A percentile compares a stretch with the other conserved stretches of the same genome.
Conservation (phyloP, 2,329 filamentous ascomycete genomes). For the Calonectria crousiana region DNA sequence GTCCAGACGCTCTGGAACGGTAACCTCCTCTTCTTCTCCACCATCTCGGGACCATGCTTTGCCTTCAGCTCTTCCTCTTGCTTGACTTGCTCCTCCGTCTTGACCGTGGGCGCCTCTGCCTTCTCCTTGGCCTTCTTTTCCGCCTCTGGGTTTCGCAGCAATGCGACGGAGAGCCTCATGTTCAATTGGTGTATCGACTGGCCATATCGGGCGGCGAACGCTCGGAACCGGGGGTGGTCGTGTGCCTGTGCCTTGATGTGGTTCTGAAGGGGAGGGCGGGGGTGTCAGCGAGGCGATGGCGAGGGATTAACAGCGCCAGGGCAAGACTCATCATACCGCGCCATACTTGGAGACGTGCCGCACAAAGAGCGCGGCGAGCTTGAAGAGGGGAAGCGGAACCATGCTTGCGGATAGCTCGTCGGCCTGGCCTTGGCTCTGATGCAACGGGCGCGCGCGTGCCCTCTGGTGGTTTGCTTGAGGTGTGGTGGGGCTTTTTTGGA, state of each 20-base stretch:
- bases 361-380: constrained; percentile 73
- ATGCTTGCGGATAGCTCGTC: constrained; percentile 52
- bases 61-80: constrained; percentile 64
- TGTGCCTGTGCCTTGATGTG: constrained; percentile 75
- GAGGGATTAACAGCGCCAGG: neutral
- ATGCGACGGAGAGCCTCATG: constrained; percentile 72
- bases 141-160: constrained; percentile 68
- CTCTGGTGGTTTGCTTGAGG: constrained; percentile 23
- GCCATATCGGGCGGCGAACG: constrained; percentile 71
- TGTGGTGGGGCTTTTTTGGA: constrained; percentile 30
- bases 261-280: constrained; percentile 58
- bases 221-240: constrained; percentile 71
- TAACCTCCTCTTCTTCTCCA: constrained; percentile 36
- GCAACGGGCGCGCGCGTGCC: constrained; percentile 19
- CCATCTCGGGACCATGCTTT: constrained; percentile 47
- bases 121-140: constrained; percentile 71
- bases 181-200: constrained; percentile 76
- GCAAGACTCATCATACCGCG: constrained; percentile 65
- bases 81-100: constrained; percentile 71
- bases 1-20: constrained; percentile 68
- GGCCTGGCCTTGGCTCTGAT: constrained; percentile 36
- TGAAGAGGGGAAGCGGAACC: constrained; percentile 76
- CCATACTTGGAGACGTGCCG: constrained; percentile 78
- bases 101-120: constrained; percentile 73
- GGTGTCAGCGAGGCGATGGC: constrained; percentile 28